A percentile compares a stretch with the other conserved stretches of the same genome.
Conservation (phyloP, 192 early-diverging fungal genomes). For the Helicostylum pulchrum region DNA sequence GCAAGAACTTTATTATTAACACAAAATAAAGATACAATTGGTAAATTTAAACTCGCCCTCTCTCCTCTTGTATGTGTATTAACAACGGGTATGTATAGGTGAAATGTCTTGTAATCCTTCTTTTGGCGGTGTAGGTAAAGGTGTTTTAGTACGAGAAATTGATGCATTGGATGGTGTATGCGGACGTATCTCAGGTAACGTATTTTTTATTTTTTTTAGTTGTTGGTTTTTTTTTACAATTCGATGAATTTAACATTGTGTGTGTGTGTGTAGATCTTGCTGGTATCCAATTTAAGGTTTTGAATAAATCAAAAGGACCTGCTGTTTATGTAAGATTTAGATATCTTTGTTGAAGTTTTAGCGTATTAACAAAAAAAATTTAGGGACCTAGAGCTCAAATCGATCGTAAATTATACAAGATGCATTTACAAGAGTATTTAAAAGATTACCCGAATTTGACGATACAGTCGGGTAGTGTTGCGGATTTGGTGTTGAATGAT, state of each 20-base stretch:
- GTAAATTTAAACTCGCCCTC: conserved; percentile 17
- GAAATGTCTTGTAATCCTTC: conserved; percentile 90
- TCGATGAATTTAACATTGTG: background rate
- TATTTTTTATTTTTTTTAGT: too few relatives aligned
- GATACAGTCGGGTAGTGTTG: conserved; percentile 65
- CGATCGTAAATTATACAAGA: conserved; percentile 75
- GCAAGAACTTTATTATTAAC: conserved; percentile 72
- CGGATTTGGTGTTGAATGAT: conserved; percentile 63
- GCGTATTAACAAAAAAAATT: background rate
- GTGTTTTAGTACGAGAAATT: conserved; percentile 74
- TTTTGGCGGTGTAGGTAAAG: conserved; percentile 83
- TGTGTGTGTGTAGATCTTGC: conserved; percentile 48
- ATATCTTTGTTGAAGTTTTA: background rate
- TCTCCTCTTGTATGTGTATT: background rate
- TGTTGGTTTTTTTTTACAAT: too few relatives aligned
- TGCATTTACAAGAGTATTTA: conserved; percentile 63
- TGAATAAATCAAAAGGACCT: conserved; percentile 79
- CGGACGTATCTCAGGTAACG: conserved; percentile 59
- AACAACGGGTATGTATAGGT: conserved; percentile 34
- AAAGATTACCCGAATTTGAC: conserved; percentile 65
- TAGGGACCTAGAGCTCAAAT: conserved; percentile 79
- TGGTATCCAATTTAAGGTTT: conserved; percentile 78
- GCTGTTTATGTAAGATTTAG: conserved; percentile 63
- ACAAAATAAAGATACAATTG: conserved; percentile 72
- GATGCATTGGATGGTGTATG: conserved; percentile 86